These are phyloP conservation scores for Collybia sordida DNA, from an alignment of 768 basidiomycete species.

Conservation along the genomic window DNA sequence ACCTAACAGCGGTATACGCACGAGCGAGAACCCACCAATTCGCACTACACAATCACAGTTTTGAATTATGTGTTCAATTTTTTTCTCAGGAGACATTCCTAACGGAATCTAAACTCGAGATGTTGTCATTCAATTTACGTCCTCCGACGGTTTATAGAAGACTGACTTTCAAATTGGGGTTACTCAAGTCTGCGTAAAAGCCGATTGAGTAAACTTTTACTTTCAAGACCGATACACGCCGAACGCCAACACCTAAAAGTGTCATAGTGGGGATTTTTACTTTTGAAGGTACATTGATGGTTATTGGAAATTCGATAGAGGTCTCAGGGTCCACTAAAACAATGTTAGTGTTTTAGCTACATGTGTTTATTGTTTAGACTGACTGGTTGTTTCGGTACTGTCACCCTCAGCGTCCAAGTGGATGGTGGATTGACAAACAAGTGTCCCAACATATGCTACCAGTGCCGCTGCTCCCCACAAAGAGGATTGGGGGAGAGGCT, in stretches of 20 bases:
- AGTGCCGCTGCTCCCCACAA: conserved; percentile 14
- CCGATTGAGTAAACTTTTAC: conserved; percentile 89
- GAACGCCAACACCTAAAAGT: conserved; percentile 81
- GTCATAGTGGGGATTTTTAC: conserved; percentile 59
- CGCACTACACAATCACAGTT: conserved; percentile 73
- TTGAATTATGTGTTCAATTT: conserved; percentile 63
- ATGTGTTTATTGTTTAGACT: not conserved
- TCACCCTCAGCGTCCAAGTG: conserved; percentile 12
- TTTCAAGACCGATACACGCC: conserved; percentile 85
- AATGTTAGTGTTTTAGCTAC: not conserved
- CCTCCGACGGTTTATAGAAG: not conserved
- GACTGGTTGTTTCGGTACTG: conserved; percentile 9
- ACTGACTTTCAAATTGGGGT: conserved; percentile 58
- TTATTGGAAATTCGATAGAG: conserved; percentile 69
- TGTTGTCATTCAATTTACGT: conserved; percentile 3
- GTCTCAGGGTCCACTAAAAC: conserved; percentile 69
- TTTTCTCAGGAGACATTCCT: conserved; percentile 62
- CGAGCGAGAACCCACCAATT: conserved; percentile 49
- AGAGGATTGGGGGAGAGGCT: not conserved
- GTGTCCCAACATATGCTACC: conserved; percentile 4
- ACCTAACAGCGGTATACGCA: not conserved
- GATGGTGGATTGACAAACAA: conserved; percentile 7
- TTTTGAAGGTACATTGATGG: conserved; percentile 63
- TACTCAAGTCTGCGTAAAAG: conserved; percentile 84
- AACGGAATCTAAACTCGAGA: conserved; percentile 44